phyloP scores from a whole-genome alignment of 1,284 basidiomycete species.

The Leccinum cinnamomeum region DNA sequence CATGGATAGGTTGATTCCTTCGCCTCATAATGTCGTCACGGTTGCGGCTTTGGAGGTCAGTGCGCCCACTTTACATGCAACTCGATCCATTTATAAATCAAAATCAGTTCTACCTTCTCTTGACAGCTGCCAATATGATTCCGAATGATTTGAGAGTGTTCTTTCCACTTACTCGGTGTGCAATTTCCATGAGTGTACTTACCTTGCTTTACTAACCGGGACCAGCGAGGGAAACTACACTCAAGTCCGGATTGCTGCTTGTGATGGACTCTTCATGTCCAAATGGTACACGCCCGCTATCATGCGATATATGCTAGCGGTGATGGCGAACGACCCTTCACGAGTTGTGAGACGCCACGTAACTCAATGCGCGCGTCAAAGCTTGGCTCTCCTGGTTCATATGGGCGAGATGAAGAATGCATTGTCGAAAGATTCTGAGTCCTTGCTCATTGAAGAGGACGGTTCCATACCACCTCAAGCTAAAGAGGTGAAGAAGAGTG shows the following conservation, averaged over 20 bases:
- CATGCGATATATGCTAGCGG: constrained; percentile 87
- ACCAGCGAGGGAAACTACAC: constrained; percentile 89
- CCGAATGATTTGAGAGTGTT: constrained; percentile 82
- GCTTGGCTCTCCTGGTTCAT: constrained; percentile 82
- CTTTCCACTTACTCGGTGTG: constrained; percentile 86
- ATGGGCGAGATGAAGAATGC: constrained; percentile 86
- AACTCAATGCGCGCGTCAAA: constrained; percentile 83
- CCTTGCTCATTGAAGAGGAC: too few relatives aligned
- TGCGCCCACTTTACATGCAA: constrained; percentile 9
- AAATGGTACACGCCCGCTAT: constrained; percentile 85
- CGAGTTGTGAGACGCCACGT: constrained; percentile 83
- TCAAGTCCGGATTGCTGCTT: constrained; percentile 71
- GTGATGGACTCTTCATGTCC: too few relatives aligned
- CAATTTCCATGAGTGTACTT: constrained; percentile 12
- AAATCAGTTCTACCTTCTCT: constrained; percentile 75
- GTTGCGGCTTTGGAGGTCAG: constrained; percentile 85
- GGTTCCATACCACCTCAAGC: too few relatives aligned
- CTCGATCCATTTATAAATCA: constrained; percentile 11
- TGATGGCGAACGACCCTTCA: constrained; percentile 86
- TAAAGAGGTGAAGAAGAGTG: too few relatives aligned
- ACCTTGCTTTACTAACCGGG: constrained; percentile 16
- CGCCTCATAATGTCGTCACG: constrained; percentile 92
- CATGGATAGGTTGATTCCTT: constrained; percentile 94
- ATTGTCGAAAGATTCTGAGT: constrained; percentile 20
- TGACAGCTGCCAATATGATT: constrained; percentile 78